Conservation (phyloP, 208 protist species). For the Naegleria gruberi region DNA sequence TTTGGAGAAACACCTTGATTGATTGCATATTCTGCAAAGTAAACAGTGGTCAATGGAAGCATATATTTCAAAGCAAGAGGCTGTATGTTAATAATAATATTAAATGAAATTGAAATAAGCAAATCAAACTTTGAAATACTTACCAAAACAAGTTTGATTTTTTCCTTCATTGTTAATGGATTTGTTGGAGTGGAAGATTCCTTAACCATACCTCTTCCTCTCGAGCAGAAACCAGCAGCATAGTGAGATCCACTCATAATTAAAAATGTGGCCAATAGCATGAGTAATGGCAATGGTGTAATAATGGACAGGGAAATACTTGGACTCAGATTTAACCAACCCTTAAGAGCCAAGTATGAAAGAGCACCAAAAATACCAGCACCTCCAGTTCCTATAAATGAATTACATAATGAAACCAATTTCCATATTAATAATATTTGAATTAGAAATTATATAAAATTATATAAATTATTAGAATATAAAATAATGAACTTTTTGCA, state of each 20-base stretch:
- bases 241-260: constrained; percentile 3
- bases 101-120: too few species aligned
- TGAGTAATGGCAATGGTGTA: neutral
- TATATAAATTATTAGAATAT: neutral
- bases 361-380: constrained; percentile 14
- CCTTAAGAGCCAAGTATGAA: neutral
- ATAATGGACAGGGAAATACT: neutral
- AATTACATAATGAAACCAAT: neutral
- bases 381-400: constrained; percentile 1
- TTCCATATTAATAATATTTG: neutral
- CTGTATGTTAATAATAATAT: neutral
- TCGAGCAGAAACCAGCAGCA: neutral
- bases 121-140: neutral
- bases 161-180: neutral
- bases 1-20: constrained; percentile 28
- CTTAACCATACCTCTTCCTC: neutral
- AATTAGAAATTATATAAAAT: neutral
- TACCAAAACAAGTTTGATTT: neutral
- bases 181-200: neutral
- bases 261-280: neutral
- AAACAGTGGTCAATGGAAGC: constrained; percentile 35
- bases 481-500: neutral
- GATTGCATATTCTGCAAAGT: constrained; percentile 35
- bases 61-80: constrained; percentile 1
- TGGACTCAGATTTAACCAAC: neutral